These are phyloP conservation scores for Tricholoma flavovirens DNA, from an alignment of 768 basidiomycete genomes.

Conservation along the genomic window DNA sequence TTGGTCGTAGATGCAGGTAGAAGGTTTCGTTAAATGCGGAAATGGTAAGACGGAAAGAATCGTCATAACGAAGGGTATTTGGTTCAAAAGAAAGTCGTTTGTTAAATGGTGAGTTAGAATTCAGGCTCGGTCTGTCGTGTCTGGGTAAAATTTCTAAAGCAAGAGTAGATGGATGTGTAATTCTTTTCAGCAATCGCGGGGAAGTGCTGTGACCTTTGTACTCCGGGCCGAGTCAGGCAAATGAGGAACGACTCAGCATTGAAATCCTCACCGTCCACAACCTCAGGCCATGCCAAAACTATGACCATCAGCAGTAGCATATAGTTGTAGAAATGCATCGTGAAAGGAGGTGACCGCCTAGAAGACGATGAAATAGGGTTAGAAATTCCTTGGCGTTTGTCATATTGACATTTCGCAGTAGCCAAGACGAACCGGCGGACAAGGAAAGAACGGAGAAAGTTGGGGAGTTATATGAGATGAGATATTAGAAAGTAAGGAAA, in stretches of 20 bases:
- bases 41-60: slow-evolving; percentile 65
- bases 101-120: slow-evolving; percentile 18
- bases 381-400: slow-evolving; percentile 20
- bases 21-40: slow-evolving; percentile 61
- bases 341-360: slow-evolving; percentile 26
- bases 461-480: too few relatives aligned
- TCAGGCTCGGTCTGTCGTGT: slow-evolving; percentile 17
- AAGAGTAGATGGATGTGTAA: slow-evolving; percentile 44
- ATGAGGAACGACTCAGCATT: slow-evolving; percentile 1
- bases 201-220: slow-evolving; percentile 41
- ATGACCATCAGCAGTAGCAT: slow-evolving; percentile 43
- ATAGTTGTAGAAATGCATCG: slow-evolving; percentile 29
- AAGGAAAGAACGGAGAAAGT: slow-evolving; percentile 1
- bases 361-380: slow-evolving; percentile 8
- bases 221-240: background rate
- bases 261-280: slow-evolving; percentile 25
- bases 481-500: background rate
- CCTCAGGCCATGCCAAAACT: slow-evolving; percentile 28
- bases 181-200: slow-evolving; percentile 41
- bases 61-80: slow-evolving; percentile 54
- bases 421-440: slow-evolving; percentile 12
- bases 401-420: slow-evolving; percentile 6
- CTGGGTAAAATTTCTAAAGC: slow-evolving; percentile 56
- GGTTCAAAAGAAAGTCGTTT: slow-evolving; percentile 34
- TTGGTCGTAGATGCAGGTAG: slow-evolving; percentile 71